Evolutionary conservation across 768 basidiomycete genomes (phyloP).

Genomic region (Chalciporus sphaerocephalus): DNA sequence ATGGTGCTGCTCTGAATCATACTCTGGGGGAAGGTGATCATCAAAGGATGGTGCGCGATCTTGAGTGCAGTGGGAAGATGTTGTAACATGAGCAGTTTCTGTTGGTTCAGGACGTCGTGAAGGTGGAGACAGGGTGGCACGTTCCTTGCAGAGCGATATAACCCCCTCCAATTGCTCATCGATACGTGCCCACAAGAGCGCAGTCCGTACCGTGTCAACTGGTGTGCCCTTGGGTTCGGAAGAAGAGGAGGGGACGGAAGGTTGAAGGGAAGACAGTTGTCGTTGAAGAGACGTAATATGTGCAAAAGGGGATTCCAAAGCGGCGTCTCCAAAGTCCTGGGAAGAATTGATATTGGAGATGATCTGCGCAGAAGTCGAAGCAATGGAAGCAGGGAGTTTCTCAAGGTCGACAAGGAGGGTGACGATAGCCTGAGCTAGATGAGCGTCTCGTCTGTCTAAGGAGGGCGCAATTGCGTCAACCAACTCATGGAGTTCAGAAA

Average conservation of each 20-base stretch:
- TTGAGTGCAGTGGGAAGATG: constrained; percentile 27
- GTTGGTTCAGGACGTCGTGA: constrained; percentile 6
- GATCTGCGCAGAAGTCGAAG: constrained; percentile 15
- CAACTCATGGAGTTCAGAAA: constrained; percentile 55
- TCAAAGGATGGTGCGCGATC: constrained; percentile 9
- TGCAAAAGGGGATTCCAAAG: constrained; percentile 28
- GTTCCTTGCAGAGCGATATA: constrained; percentile 60
- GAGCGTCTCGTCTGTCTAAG: constrained; percentile 48
- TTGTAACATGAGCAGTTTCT: constrained; percentile 31
- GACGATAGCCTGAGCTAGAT: constrained; percentile 63
- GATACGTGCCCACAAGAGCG: constrained; percentile 70
- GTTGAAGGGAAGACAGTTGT: constrained; percentile 64
- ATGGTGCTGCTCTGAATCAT: constrained; percentile 34
- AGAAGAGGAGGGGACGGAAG: constrained; percentile 19
- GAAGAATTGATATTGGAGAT: constrained; percentile 8
- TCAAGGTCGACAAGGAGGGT: constrained; percentile 66
- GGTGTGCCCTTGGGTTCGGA: constrained; percentile 32
- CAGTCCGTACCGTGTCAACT: constrained; percentile 49
- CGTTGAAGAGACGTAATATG: constrained; percentile 60
- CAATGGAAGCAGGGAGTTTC: constrained; percentile 43
- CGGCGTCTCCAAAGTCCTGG: not conserved
- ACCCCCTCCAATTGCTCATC: constrained; percentile 72
- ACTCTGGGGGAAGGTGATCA: constrained; percentile 50
- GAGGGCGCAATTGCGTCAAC: constrained; percentile 46
- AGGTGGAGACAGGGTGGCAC: constrained; percentile 28